phyloP scores from a whole-genome alignment of 2,329 filamentous ascomycete genomes.

The Clarireedia homoeocarpa region DNA sequence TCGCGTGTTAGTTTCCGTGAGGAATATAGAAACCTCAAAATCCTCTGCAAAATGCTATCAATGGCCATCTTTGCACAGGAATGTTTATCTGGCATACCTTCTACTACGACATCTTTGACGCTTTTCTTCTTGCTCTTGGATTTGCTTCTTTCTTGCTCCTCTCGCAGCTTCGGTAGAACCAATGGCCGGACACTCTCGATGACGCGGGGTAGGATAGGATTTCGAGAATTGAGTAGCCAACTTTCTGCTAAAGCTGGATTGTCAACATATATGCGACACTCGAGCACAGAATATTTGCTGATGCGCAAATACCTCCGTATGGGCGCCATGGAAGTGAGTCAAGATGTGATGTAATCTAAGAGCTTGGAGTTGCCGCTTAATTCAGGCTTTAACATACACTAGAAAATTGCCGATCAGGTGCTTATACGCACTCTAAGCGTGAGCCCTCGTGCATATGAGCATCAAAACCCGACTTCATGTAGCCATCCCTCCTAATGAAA shows the following conservation, averaged over 20 bases:
- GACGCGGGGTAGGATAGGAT: constrained; percentile 71
- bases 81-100: constrained; percentile 46
- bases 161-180: constrained; percentile 82
- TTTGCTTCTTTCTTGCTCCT: constrained; percentile 66
- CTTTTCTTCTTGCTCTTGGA: constrained; percentile 48
- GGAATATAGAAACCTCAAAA: constrained; percentile 90
- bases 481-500: too few relatives aligned
- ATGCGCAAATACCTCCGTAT: constrained; percentile 86
- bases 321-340: constrained; percentile 59
- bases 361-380: not conserved
- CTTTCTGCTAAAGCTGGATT: constrained; percentile 74
- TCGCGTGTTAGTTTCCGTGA: constrained; percentile 76
- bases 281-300: constrained; percentile 88
- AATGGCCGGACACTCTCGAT: constrained; percentile 79
- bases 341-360: not conserved
- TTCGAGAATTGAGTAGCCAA: constrained; percentile 73
- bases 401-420: not conserved
- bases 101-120: constrained; percentile 79
- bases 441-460: not conserved
- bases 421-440: too few relatives aligned
- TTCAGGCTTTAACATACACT: not conserved
- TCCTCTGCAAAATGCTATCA: constrained; percentile 54
- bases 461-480: too few relatives aligned
- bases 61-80: not conserved
- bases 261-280: constrained; percentile 93